phyloP scores from a whole-genome alignment of 2,329 filamentous ascomycete species.

The Mycosphaerella sp. region DNA sequence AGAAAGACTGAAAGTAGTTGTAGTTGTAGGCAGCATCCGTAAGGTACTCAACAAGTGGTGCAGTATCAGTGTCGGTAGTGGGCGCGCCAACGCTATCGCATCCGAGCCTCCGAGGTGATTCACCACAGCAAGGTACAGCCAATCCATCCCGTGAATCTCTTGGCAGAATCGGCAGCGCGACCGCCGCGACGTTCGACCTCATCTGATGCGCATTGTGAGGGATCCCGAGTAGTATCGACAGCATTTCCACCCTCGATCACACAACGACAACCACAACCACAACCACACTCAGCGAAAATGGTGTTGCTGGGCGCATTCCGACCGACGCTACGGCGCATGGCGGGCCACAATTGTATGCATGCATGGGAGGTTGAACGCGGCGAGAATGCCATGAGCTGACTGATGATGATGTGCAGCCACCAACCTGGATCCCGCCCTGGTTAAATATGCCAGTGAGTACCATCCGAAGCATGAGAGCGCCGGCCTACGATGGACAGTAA shows the following conservation, averaged over 20 bases:
- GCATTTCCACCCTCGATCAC: constrained; percentile 1
- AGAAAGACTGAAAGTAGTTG: not conserved
- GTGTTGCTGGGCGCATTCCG: constrained; percentile 9
- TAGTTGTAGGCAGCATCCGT: not conserved
- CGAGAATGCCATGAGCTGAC: constrained; percentile 17
- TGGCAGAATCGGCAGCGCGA: not conserved
- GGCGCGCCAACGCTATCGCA: not conserved
- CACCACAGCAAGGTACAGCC: not conserved
- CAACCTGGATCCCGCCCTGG: constrained; percentile 51
- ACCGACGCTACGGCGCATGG: constrained; percentile 28
- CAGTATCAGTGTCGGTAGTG: not conserved
- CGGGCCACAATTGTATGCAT: constrained; percentile 35
- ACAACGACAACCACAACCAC: not conserved
- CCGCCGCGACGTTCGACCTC: not conserved
- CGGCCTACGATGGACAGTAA: not conserved
- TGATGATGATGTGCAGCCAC: constrained; percentile 35
- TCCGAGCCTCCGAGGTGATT: not conserved
- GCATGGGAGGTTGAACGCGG: not conserved
- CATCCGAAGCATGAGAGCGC: constrained; percentile 25
- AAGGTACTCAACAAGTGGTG: too few species aligned
- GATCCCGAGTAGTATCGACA: not conserved
- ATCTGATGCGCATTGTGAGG: not conserved
- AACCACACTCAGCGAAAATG: constrained; percentile 7
- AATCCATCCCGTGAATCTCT: not conserved
- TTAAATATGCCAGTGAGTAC: constrained; percentile 49